Percentiles rank a stretch among this genome's conserved stretches.
These are phyloP conservation scores for Hawksworthiomyces lignivorus DNA, from an alignment of 2,329 filamentous ascomycete species.

Conservation along the genomic window DNA sequence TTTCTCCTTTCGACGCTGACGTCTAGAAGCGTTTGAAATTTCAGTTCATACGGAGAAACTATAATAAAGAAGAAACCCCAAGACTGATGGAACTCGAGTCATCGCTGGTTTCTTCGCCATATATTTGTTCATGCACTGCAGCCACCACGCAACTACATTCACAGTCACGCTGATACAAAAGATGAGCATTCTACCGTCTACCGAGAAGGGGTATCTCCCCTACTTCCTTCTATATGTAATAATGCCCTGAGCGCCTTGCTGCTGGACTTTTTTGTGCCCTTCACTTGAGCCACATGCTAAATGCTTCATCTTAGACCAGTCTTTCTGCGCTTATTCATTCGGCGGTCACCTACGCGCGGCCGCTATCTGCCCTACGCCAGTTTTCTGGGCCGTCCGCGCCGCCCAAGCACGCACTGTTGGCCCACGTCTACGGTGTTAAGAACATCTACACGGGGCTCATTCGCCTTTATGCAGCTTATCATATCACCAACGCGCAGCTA, in stretches of 20 bases:
- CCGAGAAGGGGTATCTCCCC: conserved; percentile 1
- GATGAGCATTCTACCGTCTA: not conserved
- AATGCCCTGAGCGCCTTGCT: too few relatives aligned
- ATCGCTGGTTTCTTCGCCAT: too few relatives aligned
- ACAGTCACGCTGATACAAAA: too few relatives aligned
- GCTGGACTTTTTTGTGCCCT: too few relatives aligned
- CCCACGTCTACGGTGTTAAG: conserved; percentile 28
- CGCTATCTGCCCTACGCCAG: not conserved
- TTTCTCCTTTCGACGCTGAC: too few relatives aligned
- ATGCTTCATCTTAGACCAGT: not conserved
- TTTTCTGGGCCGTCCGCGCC: not conserved
- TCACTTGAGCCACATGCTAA: not conserved
- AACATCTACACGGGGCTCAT: conserved; percentile 28
- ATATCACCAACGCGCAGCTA: conserved; percentile 23
- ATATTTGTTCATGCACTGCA: too few relatives aligned
- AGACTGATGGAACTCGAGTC: too few relatives aligned
- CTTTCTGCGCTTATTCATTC: not conserved
- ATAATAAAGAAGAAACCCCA: too few relatives aligned
- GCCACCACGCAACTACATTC: too few relatives aligned
- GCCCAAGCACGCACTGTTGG: conserved; percentile 17
- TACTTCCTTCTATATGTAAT: not conserved
- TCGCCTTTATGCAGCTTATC: conserved; percentile 26
- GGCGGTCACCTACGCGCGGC: not conserved
- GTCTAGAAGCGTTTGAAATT: too few relatives aligned
- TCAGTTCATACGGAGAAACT: too few relatives aligned